phyloP scores from a whole-genome alignment of 2,329 filamentous ascomycete species.

The Penicillium capsulatum region DNA sequence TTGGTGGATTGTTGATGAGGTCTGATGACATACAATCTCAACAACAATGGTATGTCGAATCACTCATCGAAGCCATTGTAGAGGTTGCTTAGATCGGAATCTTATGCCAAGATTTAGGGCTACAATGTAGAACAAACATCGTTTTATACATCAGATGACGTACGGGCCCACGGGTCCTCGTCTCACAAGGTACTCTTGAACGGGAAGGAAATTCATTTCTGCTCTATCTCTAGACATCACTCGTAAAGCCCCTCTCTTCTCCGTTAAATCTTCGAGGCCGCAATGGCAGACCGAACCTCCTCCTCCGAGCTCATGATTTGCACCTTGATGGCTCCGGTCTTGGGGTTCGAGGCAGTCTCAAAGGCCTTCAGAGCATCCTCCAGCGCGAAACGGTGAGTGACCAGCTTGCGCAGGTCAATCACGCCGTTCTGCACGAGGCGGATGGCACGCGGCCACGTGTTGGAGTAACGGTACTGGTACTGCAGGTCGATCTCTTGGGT shows the following conservation, averaged over 20 bases:
- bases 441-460: conserved; percentile 94
- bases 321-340: conserved; percentile 95
- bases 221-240: conserved; percentile 23
- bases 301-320: conserved; percentile 62
- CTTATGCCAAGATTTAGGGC: too few species aligned
- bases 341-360: conserved; percentile 78
- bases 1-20: too few species aligned
- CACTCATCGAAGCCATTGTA: too few species aligned
- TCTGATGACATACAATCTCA: too few species aligned
- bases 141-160: too few species aligned
- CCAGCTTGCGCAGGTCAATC: conserved; percentile 73
- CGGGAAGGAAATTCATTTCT: conserved; percentile 13
- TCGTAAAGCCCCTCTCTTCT: conserved; percentile 5
- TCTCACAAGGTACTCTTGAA: background rate
- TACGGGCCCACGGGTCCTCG: too few species aligned
- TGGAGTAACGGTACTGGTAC: conserved; percentile 94
- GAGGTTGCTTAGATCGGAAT: too few species aligned
- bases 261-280: conserved; percentile 27
- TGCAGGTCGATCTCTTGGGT: conserved; percentile 90
- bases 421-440: conserved; percentile 79
- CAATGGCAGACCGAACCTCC: conserved; percentile 35
- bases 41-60: too few species aligned
- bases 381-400: conserved; percentile 80
- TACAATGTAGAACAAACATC: too few species aligned
- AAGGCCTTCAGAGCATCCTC: conserved; percentile 89